Base-by-base conservation (phyloP, 2,329 filamentous ascomycete genomes). In the Cadophora gregata region DNA sequence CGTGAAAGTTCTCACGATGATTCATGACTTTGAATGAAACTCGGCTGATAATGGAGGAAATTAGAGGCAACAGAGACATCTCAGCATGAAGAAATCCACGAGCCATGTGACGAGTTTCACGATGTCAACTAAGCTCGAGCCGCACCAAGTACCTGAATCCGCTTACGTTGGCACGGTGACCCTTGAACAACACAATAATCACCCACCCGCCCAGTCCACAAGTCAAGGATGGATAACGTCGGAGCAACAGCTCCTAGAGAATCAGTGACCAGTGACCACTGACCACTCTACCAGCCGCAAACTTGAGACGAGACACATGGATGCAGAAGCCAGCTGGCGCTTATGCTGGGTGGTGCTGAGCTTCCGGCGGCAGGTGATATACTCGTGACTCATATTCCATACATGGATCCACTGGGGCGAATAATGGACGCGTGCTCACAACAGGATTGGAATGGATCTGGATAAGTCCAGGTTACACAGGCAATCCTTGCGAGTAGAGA, bases 81-180 rank as follows among this genome's bases (percentile, higher is more conserved):
- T n/a, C 14, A 60, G 1, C 25, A 19, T 48, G 36, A 60, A 60
- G 38, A 58, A 24, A 25, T 25, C 21, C 38, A 24, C 31, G 21
- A 42, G 4, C 38, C 58, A 19, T 27, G 38, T 60, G 58, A 60
- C 25, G 21, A 9, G 1, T 16, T 48, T 47, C 38, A 31, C 38
- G 10, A 16, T 31, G 48, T 47, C 38, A 33, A 33, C 31, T 10
- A 27, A 45, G 27, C 7, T 9, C 56, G 36, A 59, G 38, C 38
- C 38, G 38, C 33, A 27, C 33, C 19, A 16, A 33, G 31, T 10
- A n/a, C 25, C 25, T 19, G 29, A 31, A 21, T 60, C 25, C 19
- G 21, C 12, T 25, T 60, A 25, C 16, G 58, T 60, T 60, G 58
- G 38, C 58, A 60, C 27, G 58, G 42, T 48, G 58, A 60, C 19